phyloP scores from a whole-genome alignment of 495 filamentous ascomycete species.

The Annulohypoxylon moriforme region DNA sequence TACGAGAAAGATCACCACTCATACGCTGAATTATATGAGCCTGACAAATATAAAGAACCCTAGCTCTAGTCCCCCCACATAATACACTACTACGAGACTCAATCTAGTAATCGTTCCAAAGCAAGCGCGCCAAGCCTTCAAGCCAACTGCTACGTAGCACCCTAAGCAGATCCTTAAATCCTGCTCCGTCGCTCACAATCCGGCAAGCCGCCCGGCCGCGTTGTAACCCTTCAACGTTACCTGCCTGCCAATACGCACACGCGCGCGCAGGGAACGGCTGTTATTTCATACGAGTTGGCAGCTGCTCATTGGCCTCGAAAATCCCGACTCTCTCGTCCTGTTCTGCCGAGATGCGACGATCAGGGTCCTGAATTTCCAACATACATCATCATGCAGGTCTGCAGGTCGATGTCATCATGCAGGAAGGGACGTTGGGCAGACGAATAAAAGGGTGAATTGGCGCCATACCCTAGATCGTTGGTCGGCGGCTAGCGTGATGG shows the following conservation, averaged over 20 bases:
- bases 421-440: neutral
- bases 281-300: constrained; percentile 34
- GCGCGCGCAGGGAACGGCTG: constrained; percentile 3
- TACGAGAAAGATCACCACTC: neutral
- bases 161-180: constrained; percentile 16
- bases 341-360: constrained; percentile 36
- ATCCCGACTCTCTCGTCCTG: neutral
- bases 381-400: constrained; percentile 34
- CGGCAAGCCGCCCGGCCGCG: constrained; percentile 31
- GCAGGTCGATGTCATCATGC: constrained; percentile 36
- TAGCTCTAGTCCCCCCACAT: neutral
- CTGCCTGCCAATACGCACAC: constrained; percentile 10
- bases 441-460: neutral
- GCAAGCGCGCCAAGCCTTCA: constrained; percentile 27
- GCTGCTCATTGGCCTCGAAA: constrained; percentile 14
- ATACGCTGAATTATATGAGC: constrained; percentile 6
- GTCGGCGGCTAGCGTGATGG: constrained; percentile 6
- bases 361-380: constrained; percentile 33
- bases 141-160: constrained; percentile 19
- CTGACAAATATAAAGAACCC: constrained; percentile 2
- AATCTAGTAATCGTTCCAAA: constrained; percentile 7
- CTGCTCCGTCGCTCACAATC: constrained; percentile 13
- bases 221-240: constrained; percentile 19
- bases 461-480: constrained; percentile 2
- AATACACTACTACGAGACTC: constrained; percentile 25